Conservation (phyloP, 1,284 basidiomycete genomes). For the Coriolopsis trogii region DNA sequence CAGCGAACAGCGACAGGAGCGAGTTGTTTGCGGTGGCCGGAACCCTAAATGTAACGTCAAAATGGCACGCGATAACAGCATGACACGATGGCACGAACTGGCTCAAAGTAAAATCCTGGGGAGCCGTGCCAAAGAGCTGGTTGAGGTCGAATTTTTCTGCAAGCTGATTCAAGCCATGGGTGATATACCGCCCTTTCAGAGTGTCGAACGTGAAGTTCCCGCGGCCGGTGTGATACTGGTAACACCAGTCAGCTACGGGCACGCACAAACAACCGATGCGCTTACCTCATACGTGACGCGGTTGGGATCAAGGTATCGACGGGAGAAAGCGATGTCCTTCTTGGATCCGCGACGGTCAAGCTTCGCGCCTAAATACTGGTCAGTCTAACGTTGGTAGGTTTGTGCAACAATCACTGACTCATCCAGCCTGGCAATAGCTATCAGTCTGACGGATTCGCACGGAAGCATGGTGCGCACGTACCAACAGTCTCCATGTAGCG, state of each 20-base stretch:
- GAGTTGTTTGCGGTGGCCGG: conserved; percentile 72
- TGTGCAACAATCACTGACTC: conserved; percentile 4
- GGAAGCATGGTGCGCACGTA: conserved; percentile 25
- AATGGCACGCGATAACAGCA: neutral
- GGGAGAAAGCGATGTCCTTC: conserved; percentile 59
- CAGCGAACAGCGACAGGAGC: conserved; percentile 60
- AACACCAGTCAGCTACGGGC: neutral
- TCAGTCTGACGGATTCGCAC: neutral
- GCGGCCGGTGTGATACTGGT: conserved; percentile 58
- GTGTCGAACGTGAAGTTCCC: conserved; percentile 60
- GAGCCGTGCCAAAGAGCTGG: conserved; percentile 66
- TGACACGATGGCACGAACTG: conserved; percentile 42
- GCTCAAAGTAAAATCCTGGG: conserved; percentile 70
- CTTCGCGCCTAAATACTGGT: conserved; percentile 47
- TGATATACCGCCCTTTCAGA: conserved; percentile 50
- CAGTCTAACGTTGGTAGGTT: neutral
- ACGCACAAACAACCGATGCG: neutral
- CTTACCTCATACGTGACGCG: conserved; percentile 69
- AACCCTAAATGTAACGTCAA: conserved; percentile 37
- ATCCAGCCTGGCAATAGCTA: conserved; percentile 12
- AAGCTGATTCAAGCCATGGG: conserved; percentile 54
- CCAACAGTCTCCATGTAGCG: conserved; percentile 89
- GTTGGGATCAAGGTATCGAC: conserved; percentile 78
- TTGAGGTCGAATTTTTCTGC: conserved; percentile 56
- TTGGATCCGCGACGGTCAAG: conserved; percentile 46